Base-by-base conservation (phyloP, 78 protist genomes). In the Chrysochromulina parva region DNA sequence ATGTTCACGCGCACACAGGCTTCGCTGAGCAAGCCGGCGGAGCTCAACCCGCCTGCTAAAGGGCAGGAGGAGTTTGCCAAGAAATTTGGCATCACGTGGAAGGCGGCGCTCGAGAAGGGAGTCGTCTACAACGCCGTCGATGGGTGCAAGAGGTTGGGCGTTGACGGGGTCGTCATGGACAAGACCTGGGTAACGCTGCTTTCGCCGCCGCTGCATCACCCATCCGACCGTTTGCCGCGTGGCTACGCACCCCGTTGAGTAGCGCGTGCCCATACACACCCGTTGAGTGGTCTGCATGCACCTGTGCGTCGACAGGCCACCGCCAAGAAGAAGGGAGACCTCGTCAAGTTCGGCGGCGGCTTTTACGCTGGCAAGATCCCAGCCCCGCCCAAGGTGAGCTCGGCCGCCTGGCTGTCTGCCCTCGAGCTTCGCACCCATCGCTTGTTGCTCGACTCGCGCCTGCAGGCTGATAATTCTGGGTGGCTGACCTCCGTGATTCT, bases 21-120 rank as follows among this genome's bases (percentile, higher is more conserved):
- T 4, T 69, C 78, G 10, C 78, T 69, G 10, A 13, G 50, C 26
- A 69, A 53, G 53, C 89, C 93, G 14, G 13, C 38, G 16, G 82
- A 82, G 69, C 67, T 90, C 53, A 48, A 22, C 84, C 59, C 84
- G 78, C 89, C 89, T 2, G 89, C 66, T 47, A 53, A 10, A 24
- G n/a, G 20, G 28, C 52, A 38, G 66, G 53, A 5, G 9, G n/a
- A 14, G 28, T 81, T 58, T 69, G 17, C 28, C 20, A 66, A 11
- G 3, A 24, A n/a, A 73, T 90, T 81, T 47, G 89, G 66, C 55
- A 52, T 59, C n/a, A 3, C 24, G 16, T 58, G 76, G 78, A 22
- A 53, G 22, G 22, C 28, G 55, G 80, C 65, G 11, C 55, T 81
- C 54, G 19, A 1, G 28, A 17, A 48, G 13, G 92, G 88, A 60